phyloP scores from a whole-genome alignment of 306 rosid species.

The Trichosanthes cucumerina region DNA sequence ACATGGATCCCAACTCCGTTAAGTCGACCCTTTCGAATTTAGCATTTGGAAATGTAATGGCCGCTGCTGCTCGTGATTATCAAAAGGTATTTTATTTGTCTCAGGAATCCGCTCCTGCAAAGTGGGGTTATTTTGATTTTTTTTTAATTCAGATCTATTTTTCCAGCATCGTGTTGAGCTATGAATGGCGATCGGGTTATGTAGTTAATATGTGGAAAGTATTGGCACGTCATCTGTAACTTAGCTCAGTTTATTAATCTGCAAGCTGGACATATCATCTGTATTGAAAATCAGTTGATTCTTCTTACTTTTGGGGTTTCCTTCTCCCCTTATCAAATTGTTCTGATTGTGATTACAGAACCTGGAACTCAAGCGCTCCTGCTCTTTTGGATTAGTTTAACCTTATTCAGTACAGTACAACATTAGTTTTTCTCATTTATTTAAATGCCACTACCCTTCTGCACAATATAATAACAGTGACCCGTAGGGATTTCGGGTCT shows the following conservation, averaged over 20 bases:
- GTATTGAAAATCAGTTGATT: background rate
- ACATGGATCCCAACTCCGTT: slow-evolving; percentile 76
- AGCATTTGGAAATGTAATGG: slow-evolving; percentile 83
- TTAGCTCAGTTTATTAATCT: background rate
- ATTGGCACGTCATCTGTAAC: background rate
- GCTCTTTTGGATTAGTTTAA: background rate
- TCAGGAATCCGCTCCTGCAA: background rate
- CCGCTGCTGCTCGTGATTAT: slow-evolving; percentile 87
- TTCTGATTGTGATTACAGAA: background rate
- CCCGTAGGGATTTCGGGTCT: background rate
- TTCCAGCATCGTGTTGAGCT: background rate
- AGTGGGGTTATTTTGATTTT: background rate
- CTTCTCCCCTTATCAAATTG: background rate
- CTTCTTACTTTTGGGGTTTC: background rate
- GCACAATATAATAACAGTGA: background rate
- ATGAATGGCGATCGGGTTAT: background rate
- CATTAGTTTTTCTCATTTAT: background rate
- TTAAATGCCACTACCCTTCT: background rate
- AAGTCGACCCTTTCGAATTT: slow-evolving; percentile 76
- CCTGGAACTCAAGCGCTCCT: background rate
- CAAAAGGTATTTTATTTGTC: slow-evolving; percentile 37
- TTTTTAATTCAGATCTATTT: background rate
- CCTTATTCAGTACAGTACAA: background rate
- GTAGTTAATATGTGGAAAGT: background rate
- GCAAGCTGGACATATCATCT: background rate